phyloP scores from a whole-genome alignment of 148 eudicot genomes.

The Fagopyrum tataricum region DNA sequence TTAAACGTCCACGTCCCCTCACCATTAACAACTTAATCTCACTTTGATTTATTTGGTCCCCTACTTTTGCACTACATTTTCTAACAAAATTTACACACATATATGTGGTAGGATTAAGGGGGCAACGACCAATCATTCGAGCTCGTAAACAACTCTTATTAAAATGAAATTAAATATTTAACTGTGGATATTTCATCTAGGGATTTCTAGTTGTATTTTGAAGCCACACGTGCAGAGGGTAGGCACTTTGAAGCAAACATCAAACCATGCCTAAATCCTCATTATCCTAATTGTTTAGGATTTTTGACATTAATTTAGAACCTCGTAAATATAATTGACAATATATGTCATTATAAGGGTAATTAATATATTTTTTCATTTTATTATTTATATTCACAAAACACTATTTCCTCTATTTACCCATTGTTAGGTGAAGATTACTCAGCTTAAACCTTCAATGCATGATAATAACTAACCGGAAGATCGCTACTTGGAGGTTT shows the following conservation, averaged over 20 bases:
- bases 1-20: not conserved
- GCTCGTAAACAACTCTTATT: not conserved
- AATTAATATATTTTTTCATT: not conserved
- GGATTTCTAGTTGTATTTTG: not conserved
- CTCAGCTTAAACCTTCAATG: too few species aligned
- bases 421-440: too few species aligned
- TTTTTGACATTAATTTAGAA: not conserved
- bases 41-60: not conserved
- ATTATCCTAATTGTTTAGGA: too few species aligned
- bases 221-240: conserved; percentile 12
- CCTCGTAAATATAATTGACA: not conserved
- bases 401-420: too few species aligned
- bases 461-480: too few species aligned
- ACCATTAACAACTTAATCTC: not conserved
- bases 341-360: not conserved
- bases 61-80: not conserved
- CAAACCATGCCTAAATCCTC: too few species aligned
- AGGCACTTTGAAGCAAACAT: conserved; percentile 6
- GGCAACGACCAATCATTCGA: not conserved
- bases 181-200: not conserved
- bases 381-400: too few species aligned
- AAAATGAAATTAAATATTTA: not conserved
- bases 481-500: too few species aligned
- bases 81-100: not conserved
- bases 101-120: not conserved